A percentile compares a stretch with the other conserved stretches of the same genome.
phyloP scores from a whole-genome alignment of 1,139 yeast species.

The Candida labiduridarum region DNA sequence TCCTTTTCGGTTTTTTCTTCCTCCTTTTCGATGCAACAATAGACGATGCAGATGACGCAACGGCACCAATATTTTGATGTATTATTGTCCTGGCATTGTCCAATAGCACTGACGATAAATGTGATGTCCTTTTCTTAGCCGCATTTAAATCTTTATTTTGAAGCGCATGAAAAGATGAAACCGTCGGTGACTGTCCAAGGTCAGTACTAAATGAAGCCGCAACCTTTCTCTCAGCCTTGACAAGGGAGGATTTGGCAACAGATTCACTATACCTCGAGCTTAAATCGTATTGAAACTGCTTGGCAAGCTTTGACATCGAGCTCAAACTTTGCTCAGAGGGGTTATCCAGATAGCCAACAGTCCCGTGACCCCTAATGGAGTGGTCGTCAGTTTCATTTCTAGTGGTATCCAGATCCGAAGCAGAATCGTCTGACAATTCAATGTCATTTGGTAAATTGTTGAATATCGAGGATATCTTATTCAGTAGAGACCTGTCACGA shows the following conservation, averaged over 20 bases:
- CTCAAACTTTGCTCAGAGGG: slow-evolving; percentile 6
- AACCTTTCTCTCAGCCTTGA: slow-evolving; percentile 26
- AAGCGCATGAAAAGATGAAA: slow-evolving; percentile 46
- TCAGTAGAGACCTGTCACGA: slow-evolving; percentile 10
- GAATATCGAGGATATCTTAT: slow-evolving; percentile 41
- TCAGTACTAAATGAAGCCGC: slow-evolving; percentile 10
- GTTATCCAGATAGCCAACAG: slow-evolving; percentile 4
- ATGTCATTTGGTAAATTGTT: slow-evolving; percentile 52
- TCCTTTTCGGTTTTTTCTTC: slow-evolving; percentile 35
- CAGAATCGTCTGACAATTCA: slow-evolving; percentile 51
- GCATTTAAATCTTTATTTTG: slow-evolving; percentile 25
- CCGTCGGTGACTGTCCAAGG: slow-evolving; percentile 29
- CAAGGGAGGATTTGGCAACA: slow-evolving; percentile 33
- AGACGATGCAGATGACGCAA: slow-evolving; percentile 35
- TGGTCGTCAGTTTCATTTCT: slow-evolving; percentile 11
- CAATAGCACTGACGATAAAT: slow-evolving; percentile 35
- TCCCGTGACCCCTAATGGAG: neutral
- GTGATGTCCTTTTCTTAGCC: slow-evolving; percentile 31
- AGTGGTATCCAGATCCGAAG: slow-evolving; percentile 45
- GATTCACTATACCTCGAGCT: slow-evolving; percentile 29
- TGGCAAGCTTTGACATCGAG: neutral
- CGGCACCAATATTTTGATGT: slow-evolving; percentile 32
- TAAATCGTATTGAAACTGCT: slow-evolving; percentile 14
- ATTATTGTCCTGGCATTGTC: slow-evolving; percentile 45
- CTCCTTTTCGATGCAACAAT: slow-evolving; percentile 24